A percentile compares a stretch with the other conserved stretches of the same genome.
Conservation (phyloP, 176 grass and related monocot species). For the Ananas comosus region DNA sequence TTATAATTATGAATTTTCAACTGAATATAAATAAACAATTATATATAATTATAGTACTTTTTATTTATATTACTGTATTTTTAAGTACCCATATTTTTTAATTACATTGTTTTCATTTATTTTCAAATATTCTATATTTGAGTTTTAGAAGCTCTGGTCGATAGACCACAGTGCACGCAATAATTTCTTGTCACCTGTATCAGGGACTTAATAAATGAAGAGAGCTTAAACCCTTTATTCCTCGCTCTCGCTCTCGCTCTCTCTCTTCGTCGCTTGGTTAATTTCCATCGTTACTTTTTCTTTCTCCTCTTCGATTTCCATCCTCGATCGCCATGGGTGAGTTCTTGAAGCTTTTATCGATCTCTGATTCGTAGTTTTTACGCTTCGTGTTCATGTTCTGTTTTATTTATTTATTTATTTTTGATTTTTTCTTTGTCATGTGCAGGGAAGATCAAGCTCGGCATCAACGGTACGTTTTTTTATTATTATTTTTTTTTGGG, state of each 20-base stretch:
- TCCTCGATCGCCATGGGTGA: neutral
- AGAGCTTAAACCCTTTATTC: too few relatives aligned
- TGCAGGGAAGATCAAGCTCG: constrained; percentile 55
- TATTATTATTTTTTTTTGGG: neutral
- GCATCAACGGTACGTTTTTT: constrained; percentile 47
- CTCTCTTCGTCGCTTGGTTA: neutral
- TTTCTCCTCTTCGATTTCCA: neutral
- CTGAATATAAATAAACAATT: too few relatives aligned
- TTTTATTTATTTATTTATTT: neutral
- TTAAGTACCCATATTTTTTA: too few relatives aligned
- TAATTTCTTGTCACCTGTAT: too few relatives aligned
- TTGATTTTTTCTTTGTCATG: neutral
- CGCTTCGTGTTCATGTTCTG: neutral
- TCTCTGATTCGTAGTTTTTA: neutral
- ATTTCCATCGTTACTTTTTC: neutral
- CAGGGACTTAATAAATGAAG: too few relatives aligned
- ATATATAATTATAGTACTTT: too few relatives aligned
- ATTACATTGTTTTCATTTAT: too few relatives aligned
- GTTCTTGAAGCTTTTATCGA: neutral
- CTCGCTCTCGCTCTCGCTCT: neutral
- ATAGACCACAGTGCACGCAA: too few relatives aligned
- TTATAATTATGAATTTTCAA: too few relatives aligned
- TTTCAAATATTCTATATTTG: too few relatives aligned
- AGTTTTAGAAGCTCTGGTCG: too few relatives aligned
- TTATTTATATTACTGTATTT: too few relatives aligned